These are phyloP conservation scores for Globisporangium heterothallicum DNA, from an alignment of 352 stramenopile species.

Conservation along the genomic window DNA sequence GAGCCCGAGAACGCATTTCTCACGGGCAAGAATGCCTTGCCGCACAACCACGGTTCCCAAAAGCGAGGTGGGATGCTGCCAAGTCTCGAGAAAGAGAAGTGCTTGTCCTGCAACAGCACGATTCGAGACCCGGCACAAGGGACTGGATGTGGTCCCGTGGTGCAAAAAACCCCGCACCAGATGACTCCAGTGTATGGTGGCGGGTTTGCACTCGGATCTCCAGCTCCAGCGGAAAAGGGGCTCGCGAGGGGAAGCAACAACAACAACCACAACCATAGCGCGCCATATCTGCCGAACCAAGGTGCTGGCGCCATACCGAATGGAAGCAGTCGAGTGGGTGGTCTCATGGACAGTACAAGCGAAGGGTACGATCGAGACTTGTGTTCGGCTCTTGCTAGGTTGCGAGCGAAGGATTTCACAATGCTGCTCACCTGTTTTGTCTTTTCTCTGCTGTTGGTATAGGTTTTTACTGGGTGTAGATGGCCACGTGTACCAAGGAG, in stretches of 20 bases:
- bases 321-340: constrained; percentile 17
- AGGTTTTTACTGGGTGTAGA: constrained; percentile 80
- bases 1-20: constrained; percentile 71
- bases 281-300: constrained; percentile 24
- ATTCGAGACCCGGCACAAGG: constrained; percentile 35
- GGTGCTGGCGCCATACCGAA: constrained; percentile 13
- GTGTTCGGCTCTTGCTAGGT: background rate
- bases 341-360: constrained; percentile 46
- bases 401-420: background rate
- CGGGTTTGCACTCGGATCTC: constrained; percentile 51
- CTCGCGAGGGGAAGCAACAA: constrained; percentile 24
- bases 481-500: constrained; percentile 76
- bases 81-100: constrained; percentile 74
- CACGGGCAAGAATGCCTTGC: constrained; percentile 53
- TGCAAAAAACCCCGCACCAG: constrained; percentile 63
- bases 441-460: constrained; percentile 9
- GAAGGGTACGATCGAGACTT: constrained; percentile 51
- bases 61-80: constrained; percentile 54
- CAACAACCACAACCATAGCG: constrained; percentile 34
- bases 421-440: constrained; percentile 4
- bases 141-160: constrained; percentile 13
- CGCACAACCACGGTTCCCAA: constrained; percentile 15
- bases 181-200: constrained; percentile 67
- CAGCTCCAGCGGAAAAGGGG: constrained; percentile 34
- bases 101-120: constrained; percentile 71